Percentiles rank a stretch among this genome's conserved stretches.
phyloP scores from a whole-genome alignment of 2,329 filamentous ascomycete species.

The Fusarium sarcochroum region DNA sequence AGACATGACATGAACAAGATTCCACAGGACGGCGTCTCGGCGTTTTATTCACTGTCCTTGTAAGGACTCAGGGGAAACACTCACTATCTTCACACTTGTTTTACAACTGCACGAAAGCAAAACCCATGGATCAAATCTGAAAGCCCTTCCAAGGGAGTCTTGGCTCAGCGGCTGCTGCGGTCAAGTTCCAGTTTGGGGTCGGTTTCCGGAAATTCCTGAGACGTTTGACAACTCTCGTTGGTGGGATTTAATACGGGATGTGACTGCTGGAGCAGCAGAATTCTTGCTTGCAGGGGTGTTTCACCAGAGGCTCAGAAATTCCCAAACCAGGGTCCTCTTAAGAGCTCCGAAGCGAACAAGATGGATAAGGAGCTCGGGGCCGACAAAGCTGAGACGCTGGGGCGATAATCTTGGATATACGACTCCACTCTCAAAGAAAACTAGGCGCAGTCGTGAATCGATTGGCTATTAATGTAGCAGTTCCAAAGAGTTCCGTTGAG shows the following conservation, averaged over 20 bases:
- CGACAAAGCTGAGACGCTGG: slow-evolving; percentile 34
- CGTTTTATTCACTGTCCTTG: slow-evolving; percentile 32
- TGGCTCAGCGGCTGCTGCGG: slow-evolving; percentile 40
- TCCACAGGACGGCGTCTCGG: slow-evolving; percentile 28
- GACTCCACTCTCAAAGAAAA: slow-evolving; percentile 24
- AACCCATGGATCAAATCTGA: slow-evolving; percentile 24
- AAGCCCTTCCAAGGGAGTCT: slow-evolving; percentile 23
- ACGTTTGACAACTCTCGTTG: slow-evolving; percentile 35
- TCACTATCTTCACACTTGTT: slow-evolving; percentile 11
- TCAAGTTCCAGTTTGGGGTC: slow-evolving; percentile 39
- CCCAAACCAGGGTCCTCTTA: slow-evolving; percentile 22
- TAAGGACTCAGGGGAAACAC: slow-evolving; percentile 35
- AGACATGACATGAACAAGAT: slow-evolving; percentile 35
- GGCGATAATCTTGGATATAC: not conserved
- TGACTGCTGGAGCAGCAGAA: slow-evolving; percentile 33
- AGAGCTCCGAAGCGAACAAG: slow-evolving; percentile 11
- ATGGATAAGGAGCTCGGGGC: slow-evolving; percentile 25
- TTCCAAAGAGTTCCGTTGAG: slow-evolving; percentile 7
- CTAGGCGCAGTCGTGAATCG: slow-evolving; percentile 2
- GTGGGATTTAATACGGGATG: slow-evolving; percentile 37
- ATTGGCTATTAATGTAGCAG: slow-evolving; percentile 15
- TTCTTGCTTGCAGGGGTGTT: slow-evolving; percentile 38
- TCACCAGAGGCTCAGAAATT: slow-evolving; percentile 12
- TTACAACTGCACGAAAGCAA: slow-evolving; percentile 17
- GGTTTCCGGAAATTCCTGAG: slow-evolving; percentile 36